A percentile compares a stretch with the other conserved stretches of the same genome.
Conservation (phyloP, 1,284 basidiomycete species). For the Mycosarcoma maydis region DNA sequence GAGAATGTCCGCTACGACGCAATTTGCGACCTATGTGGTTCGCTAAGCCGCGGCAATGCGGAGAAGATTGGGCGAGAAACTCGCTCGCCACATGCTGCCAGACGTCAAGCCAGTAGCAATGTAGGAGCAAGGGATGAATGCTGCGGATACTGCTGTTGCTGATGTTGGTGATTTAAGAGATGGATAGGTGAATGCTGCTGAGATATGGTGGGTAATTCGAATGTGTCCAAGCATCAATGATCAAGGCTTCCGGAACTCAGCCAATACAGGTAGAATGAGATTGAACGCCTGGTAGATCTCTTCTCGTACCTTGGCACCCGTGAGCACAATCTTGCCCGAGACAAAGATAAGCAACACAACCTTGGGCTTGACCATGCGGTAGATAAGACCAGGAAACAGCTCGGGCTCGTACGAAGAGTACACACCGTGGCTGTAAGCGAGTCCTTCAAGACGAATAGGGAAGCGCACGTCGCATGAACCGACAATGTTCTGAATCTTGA, state of each 20-base stretch:
- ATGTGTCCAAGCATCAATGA: conserved; percentile 1
- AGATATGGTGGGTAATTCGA: conserved; percentile 30
- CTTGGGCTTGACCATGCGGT: conserved; percentile 99
- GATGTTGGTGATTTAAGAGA: conserved; percentile 1
- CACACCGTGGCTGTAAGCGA: conserved; percentile 97
- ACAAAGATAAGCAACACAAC: conserved; percentile 99
- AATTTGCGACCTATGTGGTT: not conserved
- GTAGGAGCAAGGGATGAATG: conserved; percentile 9
- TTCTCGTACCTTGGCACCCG: conserved; percentile 98
- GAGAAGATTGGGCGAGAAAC: not conserved
- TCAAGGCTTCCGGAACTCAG: conserved; percentile 68
- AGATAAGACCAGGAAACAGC: conserved; percentile 98
- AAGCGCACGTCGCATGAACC: conserved; percentile 97
- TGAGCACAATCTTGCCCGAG: conserved; percentile 98
- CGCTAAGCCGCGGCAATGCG: not conserved
- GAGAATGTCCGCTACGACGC: not conserved
- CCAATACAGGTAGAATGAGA: conserved; percentile 81
- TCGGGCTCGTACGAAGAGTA: conserved; percentile 98
- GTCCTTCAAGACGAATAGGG: conserved; percentile 95
- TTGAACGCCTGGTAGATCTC: conserved; percentile 99
- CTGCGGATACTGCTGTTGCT: conserved; percentile 47
- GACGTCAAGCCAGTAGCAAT: conserved; percentile 22
- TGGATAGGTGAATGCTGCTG: conserved; percentile 29
- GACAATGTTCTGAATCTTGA: conserved; percentile 99
- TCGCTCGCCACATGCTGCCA: conserved; percentile 1